A percentile compares a stretch with the other conserved stretches of the same genome.
These are phyloP conservation scores for Chaetomium cochliodes DNA, from an alignment of 495 filamentous ascomycete genomes.

Conservation along the genomic window DNA sequence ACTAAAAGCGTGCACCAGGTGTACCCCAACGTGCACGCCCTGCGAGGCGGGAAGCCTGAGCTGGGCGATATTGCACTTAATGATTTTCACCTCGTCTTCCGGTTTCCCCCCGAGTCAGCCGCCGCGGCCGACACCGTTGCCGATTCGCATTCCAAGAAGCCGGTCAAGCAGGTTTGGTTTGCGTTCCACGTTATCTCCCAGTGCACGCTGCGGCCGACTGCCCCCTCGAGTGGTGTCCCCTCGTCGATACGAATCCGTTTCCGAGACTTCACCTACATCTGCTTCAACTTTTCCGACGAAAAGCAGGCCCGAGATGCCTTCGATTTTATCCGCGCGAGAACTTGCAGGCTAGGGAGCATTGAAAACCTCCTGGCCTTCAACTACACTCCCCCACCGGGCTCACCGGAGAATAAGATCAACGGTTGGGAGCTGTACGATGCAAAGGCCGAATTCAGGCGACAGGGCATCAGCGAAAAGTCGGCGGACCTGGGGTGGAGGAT, in stretches of 20 bases:
- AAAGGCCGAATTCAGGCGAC: constrained; percentile 72
- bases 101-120: constrained; percentile 35
- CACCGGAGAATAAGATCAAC: constrained; percentile 68
- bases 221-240: constrained; percentile 65
- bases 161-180: constrained; percentile 74
- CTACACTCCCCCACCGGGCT: constrained; percentile 65
- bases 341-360: constrained; percentile 77
- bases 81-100: constrained; percentile 43
- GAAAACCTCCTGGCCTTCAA: constrained; percentile 91
- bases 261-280: constrained; percentile 88
- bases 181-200: constrained; percentile 86
- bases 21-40: constrained; percentile 45
- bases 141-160: constrained; percentile 46
- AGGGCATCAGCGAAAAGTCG: constrained; percentile 75
- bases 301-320: constrained; percentile 78
- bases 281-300: constrained; percentile 81
- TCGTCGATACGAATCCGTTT: constrained; percentile 87
- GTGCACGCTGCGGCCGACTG: constrained; percentile 68
- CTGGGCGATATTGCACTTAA: constrained; percentile 47
- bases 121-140: constrained; percentile 28
- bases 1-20: constrained; percentile 28
- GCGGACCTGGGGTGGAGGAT: constrained; percentile 82
- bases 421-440: constrained; percentile 90
- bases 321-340: constrained; percentile 78
- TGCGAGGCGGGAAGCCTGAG: constrained; percentile 44